Evolutionary conservation across 345 rosid species (phyloP), one percentile per base, ranked within the genome.

Genomic region (Cardamine occulta): DNA sequence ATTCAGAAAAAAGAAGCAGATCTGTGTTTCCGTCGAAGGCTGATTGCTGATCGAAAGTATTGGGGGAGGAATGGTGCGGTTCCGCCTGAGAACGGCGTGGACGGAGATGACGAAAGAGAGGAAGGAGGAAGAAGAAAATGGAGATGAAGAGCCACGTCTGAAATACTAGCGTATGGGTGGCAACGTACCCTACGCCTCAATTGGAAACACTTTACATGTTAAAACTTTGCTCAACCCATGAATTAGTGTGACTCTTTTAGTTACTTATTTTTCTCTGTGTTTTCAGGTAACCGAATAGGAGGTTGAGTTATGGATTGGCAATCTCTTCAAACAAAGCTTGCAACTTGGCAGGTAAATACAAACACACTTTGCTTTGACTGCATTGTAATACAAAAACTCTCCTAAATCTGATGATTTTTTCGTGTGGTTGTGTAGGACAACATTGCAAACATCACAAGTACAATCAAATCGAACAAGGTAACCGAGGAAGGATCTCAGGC

Each of bases 131-230:
- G 98, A 82, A 0, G 93, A 82, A 0, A 84, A 82, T 1, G 94
- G 85, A 0, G 96, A 83, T 0, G 96, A 92, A 31, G 98, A 93
- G 85, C 98, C 99, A 61, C 87, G 94, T 40, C 83, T 96, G 26
- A 96, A 96, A 86, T 96, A 96, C 76, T 98, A 96, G 81, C 84
- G 98, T 66, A 91, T 96, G 96, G 93, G 97, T 52, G 96, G 98
- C 0, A 96, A 91, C 86, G 85, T 96, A 32, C 99, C 97, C 23
- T 21, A 21, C 23, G 23, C 23, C 23, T 21, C 23, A 21, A 21
- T 21, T 21, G 1, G 23, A 21, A 1, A 21, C 23, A 21, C 23
- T 21, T 21, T 21, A 21, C 23, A 21, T 21, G 23, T 21, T 21
- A 21, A 21, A 21, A 21, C 1, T 21, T 21, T 21, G 23, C 23